Conservation (phyloP, 129 eudicot species). For the Sambucus nigra region DNA sequence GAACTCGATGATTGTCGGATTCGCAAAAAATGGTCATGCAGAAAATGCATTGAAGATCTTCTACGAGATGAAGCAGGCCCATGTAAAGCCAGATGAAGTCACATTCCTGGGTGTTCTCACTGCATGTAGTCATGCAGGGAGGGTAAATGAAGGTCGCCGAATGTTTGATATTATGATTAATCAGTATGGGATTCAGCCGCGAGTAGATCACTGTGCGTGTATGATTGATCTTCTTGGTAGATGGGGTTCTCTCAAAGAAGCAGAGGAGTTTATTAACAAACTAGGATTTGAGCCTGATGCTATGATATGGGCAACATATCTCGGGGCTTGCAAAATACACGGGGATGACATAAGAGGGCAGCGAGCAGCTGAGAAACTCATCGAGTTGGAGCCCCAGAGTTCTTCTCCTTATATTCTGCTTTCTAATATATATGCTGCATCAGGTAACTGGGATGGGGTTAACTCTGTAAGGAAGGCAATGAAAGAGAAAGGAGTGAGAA, state of each 20-base stretch:
- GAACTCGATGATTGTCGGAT: constrained; percentile 92
- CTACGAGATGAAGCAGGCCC: constrained; percentile 46
- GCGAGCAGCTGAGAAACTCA: constrained; percentile 64
- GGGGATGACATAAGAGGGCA: constrained; percentile 79
- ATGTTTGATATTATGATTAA: constrained; percentile 49
- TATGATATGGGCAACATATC: constrained; percentile 80
- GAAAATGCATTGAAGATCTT: constrained; percentile 52
- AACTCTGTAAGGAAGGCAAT: constrained; percentile 57
- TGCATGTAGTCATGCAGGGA: constrained; percentile 87
- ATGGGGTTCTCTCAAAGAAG: constrained; percentile 81
- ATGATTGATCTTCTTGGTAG: constrained; percentile 90
- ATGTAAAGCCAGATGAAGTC: constrained; percentile 69
- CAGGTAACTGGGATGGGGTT: constrained; percentile 75
- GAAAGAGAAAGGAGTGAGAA: constrained; percentile 57
- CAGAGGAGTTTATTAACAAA: constrained; percentile 49
- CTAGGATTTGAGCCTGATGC: constrained; percentile 55
- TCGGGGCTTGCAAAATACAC: constrained; percentile 74
- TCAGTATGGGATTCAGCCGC: constrained; percentile 43
- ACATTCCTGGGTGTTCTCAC: constrained; percentile 85
- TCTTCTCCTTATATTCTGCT: constrained; percentile 83
- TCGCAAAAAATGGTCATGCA: constrained; percentile 72
- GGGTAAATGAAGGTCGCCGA: constrained; percentile 61
- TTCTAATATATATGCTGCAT: constrained; percentile 78
- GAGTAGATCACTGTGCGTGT: constrained; percentile 83
- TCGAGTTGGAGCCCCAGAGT: constrained; percentile 58